Conservation (phyloP, 345 rosid species). For the Sisymbrium altissimum region DNA sequence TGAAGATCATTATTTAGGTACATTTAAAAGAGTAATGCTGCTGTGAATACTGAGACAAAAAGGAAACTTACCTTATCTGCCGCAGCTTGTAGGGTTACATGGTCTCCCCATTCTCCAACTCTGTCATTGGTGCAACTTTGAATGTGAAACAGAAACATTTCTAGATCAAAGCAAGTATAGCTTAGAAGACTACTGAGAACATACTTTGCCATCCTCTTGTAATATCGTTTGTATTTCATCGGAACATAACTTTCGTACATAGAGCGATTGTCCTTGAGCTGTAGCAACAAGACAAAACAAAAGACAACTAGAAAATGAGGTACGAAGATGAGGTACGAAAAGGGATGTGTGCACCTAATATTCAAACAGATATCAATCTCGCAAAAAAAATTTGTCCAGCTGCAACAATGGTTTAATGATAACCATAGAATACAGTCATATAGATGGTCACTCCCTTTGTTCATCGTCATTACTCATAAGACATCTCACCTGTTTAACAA, state of each 20-base stretch:
- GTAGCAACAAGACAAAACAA: conserved; percentile 34
- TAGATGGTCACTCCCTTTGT: background rate
- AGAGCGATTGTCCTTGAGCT: conserved; percentile 70
- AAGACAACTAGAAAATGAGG: conserved; percentile 10
- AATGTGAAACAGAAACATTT: background rate
- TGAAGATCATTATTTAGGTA: background rate
- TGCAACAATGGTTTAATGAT: background rate
- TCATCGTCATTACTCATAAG: conserved; percentile 15
- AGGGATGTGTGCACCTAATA: conserved; percentile 5
- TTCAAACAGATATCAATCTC: background rate
- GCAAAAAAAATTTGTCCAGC: background rate
- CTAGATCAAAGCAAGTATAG: background rate
- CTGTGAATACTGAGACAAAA: conserved; percentile 5
- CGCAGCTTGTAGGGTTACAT: conserved; percentile 91
- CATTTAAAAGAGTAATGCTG: background rate
- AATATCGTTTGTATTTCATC: conserved; percentile 85
- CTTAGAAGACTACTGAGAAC: conserved; percentile 18
- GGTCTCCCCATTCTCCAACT: conserved; percentile 96
- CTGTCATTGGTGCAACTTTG: conserved; percentile 37
- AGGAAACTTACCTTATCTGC: conserved; percentile 70
- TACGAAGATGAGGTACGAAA: too few species aligned
- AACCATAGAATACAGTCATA: background rate
- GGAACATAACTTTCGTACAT: conserved; percentile 88
- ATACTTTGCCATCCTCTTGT: conserved; percentile 89
- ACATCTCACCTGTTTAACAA: conserved; percentile 76